These are phyloP conservation scores for Rhynchosporium agropyri DNA, from an alignment of 2,329 filamentous ascomycete species.

Conservation along the genomic window DNA sequence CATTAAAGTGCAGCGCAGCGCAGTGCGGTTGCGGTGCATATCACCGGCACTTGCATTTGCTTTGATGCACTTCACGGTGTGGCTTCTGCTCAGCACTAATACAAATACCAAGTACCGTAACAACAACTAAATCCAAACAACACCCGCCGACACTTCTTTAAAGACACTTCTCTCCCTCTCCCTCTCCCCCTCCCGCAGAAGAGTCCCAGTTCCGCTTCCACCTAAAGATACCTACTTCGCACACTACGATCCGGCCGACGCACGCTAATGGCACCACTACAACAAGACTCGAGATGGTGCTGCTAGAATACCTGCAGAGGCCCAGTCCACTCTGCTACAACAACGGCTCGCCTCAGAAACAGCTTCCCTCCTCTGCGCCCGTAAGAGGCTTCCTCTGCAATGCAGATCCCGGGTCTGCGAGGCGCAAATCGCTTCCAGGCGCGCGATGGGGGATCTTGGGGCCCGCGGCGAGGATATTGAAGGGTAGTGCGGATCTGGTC, in stretches of 20 bases:
- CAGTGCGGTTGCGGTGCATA: neutral
- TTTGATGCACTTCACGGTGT: neutral
- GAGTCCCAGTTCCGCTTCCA: neutral
- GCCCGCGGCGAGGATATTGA: conserved; percentile 37
- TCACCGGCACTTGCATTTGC: conserved; percentile 14
- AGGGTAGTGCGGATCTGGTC: conserved; percentile 33
- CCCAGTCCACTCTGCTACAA: conserved; percentile 30
- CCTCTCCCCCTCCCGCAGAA: neutral
- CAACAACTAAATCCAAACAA: neutral
- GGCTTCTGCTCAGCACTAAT: conserved; percentile 2
- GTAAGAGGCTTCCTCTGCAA: conserved; percentile 27
- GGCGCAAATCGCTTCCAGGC: conserved; percentile 24
- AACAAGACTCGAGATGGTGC: conserved; percentile 34
- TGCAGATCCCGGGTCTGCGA: conserved; percentile 18
- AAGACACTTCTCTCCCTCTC: neutral
- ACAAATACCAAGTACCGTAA: neutral
- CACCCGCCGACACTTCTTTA: neutral
- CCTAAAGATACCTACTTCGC: neutral
- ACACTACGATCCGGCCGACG: neutral
- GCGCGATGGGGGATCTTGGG: conserved; percentile 33
- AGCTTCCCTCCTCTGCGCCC: conserved; percentile 27
- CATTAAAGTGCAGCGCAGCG: no score
- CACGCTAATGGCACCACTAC: conserved; percentile 31
- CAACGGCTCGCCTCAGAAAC: conserved; percentile 24
- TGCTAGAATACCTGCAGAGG: conserved; percentile 37